Evolutionary conservation across 1,284 basidiomycete species (phyloP).

Genomic region (Lignosus rhinocerotis): DNA sequence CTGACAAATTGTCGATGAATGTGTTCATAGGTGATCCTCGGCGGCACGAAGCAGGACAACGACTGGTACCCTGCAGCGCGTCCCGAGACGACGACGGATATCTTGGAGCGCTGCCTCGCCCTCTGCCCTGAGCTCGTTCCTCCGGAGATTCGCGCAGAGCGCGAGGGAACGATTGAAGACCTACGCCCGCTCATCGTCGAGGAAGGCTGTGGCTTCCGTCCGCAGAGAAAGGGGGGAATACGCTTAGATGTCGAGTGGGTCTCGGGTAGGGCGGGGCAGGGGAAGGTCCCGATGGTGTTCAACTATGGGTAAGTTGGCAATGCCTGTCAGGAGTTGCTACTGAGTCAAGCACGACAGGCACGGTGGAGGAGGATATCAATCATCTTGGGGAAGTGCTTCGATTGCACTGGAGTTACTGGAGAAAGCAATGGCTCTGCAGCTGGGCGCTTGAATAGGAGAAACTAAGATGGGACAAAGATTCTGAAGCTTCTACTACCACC

Average conservation of each 20-base stretch:
- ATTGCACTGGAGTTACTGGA: conserved; percentile 57
- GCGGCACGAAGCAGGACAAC: conserved; percentile 59
- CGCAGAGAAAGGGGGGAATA: conserved; percentile 48
- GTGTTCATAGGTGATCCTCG: conserved; percentile 55
- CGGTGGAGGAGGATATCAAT: conserved; percentile 47
- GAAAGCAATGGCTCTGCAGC: conserved; percentile 33
- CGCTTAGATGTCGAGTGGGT: conserved; percentile 41
- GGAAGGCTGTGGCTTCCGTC: conserved; percentile 60
- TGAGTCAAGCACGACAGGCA: conserved; percentile 34
- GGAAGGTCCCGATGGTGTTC: conserved; percentile 40
- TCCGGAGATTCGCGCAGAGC: conserved; percentile 47
- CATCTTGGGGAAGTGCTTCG: conserved; percentile 46
- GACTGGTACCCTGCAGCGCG: conserved; percentile 71
- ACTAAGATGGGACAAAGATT: too few species aligned
- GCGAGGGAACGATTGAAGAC: conserved; percentile 61
- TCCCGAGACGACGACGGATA: conserved; percentile 58
- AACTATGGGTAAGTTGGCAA: conserved; percentile 45
- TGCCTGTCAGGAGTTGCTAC: conserved; percentile 12
- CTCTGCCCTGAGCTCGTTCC: conserved; percentile 71
- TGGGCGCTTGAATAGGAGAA: too few species aligned
- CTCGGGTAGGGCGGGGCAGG: conserved; percentile 17
- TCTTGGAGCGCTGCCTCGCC: conserved; percentile 56
- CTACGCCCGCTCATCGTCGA: conserved; percentile 63
- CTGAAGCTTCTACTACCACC: too few species aligned
- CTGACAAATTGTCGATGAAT: not conserved